phyloP scores from a whole-genome alignment of 495 filamentous ascomycete genomes.

The Cairneyella variabilis region DNA sequence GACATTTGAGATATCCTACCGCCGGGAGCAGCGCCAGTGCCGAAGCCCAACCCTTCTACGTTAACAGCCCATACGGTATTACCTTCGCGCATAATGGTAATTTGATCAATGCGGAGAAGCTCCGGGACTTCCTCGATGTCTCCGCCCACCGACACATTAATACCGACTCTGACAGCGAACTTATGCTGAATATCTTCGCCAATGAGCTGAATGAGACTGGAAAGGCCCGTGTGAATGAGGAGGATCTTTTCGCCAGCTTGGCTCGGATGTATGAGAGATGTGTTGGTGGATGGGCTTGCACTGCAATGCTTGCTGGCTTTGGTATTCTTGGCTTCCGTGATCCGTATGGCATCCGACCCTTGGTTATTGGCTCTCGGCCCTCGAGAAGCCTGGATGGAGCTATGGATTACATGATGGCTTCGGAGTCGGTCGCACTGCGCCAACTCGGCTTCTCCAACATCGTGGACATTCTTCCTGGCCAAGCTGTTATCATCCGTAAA shows the following conservation, averaged over 20 bases:
- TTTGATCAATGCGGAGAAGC: constrained; percentile 83
- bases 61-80: constrained; percentile 85
- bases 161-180: constrained; percentile 90
- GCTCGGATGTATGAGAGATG: constrained; percentile 72
- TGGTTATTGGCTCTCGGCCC: constrained; percentile 74
- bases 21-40: constrained; percentile 80
- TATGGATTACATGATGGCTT: constrained; percentile 94
- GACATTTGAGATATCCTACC: constrained; percentile 87
- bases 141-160: constrained; percentile 95
- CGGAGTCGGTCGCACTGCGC: constrained; percentile 88
- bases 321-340: constrained; percentile 90
- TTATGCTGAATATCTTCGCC: constrained; percentile 94
- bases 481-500: constrained; percentile 92
- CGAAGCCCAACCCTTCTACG: constrained; percentile 87
- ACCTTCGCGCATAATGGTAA: constrained; percentile 77
- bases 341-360: constrained; percentile 83
- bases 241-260: constrained; percentile 82
- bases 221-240: constrained; percentile 88
- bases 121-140: constrained; percentile 75
- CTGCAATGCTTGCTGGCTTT: constrained; percentile 91
- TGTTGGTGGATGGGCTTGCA: constrained; percentile 82
- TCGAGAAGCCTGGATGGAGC: constrained; percentile 58
- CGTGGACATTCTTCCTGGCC: constrained; percentile 79
- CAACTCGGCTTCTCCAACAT: constrained; percentile 84
- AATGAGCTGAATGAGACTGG: constrained; percentile 93